Base-by-base conservation (phyloP, 176 grass and related monocot genomes). In the Carex scoparia region DNA sequence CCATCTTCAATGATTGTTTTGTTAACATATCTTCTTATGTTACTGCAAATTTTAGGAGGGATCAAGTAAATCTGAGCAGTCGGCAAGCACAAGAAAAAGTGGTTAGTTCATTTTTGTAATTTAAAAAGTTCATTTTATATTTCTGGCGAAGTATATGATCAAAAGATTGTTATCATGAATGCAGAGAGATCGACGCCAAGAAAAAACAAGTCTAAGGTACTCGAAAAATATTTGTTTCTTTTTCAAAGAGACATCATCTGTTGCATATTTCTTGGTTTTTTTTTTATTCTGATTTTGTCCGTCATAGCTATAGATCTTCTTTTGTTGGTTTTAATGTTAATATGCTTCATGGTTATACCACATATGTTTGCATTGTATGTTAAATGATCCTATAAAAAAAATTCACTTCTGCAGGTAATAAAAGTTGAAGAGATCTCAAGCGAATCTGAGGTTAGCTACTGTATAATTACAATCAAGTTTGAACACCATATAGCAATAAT, bases 381-480 rank as follows among this genome's bases (percentile, higher is more conserved):
- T 0, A 63, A 32, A 74, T 64, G 10, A 19, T n/a, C 27, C 31
- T 77, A 87, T 0, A 23, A 18, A 35, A 83, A 83, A 71, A 15
- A 7, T 84, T 77, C 71, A 69, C 4, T 80, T 61, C 65, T 69
- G 58, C 83, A 95, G 93, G 80, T 85, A 57, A 70, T 63, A 62
- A 80, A 93, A 63, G 83, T 89, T 31, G 76, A 93, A 88, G 87
- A 89, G 68, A 68, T 89, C 3, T 92, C 87, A 49, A 82, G 84
- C 53, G 88, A 84, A 42, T 85, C 91, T 30, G 83, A 93, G 89
- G 89, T 92, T 49, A 51, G 49, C 33, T 61, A 65, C 32, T 60
- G 44, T 32, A 8, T 78, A 87, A 27, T 51, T 66, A 54, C 4
- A 76, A 53, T 37, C 46, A 4, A 48, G 78, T 79, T 61, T 37